phyloP scores from a whole-genome alignment of 2,329 filamentous ascomycete species.

The Xylaria multiplex region DNA sequence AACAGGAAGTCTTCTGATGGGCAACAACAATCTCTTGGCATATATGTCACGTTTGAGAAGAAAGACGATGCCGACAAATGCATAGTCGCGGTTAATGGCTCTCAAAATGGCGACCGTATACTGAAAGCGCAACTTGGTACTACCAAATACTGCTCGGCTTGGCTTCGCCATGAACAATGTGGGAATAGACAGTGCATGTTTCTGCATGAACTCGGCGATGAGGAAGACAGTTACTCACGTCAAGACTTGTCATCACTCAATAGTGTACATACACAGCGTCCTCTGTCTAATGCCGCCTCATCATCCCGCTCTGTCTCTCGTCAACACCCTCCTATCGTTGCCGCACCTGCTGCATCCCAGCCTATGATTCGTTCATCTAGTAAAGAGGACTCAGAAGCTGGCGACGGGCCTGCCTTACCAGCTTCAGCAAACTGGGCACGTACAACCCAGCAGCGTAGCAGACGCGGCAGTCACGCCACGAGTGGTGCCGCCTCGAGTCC shows the following conservation, averaged over 20 bases:
- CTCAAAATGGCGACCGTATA: slow-evolving; percentile 86
- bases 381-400: slow-evolving; percentile 77
- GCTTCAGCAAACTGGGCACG: slow-evolving; percentile 94
- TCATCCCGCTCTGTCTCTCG: slow-evolving; percentile 64
- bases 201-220: slow-evolving; percentile 96
- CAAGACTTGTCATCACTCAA: slow-evolving; percentile 97
- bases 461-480: slow-evolving; percentile 80
- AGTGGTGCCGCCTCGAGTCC: slow-evolving; percentile 86
- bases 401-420: slow-evolving; percentile 90
- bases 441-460: slow-evolving; percentile 72
- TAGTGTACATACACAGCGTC: slow-evolving; percentile 81
- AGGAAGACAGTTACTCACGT: slow-evolving; percentile 94
- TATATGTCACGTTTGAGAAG: slow-evolving; percentile 97
- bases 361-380: slow-evolving; percentile 81
- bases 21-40: slow-evolving; percentile 88
- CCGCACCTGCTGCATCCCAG: slow-evolving; percentile 58
- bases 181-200: slow-evolving; percentile 98
- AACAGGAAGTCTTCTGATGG: slow-evolving; percentile 83
- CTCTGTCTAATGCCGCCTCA: slow-evolving; percentile 61
- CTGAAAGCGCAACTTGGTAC: slow-evolving; percentile 85
- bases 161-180: slow-evolving; percentile 92
- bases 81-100: slow-evolving; percentile 92
- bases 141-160: slow-evolving; percentile 98
- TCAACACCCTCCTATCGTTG: slow-evolving; percentile 57
- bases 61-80: slow-evolving; percentile 91